These are phyloP conservation scores for Geranomyces michiganensis DNA, from an alignment of 192 early-diverging fungal genomes.

Conservation along the genomic window DNA sequence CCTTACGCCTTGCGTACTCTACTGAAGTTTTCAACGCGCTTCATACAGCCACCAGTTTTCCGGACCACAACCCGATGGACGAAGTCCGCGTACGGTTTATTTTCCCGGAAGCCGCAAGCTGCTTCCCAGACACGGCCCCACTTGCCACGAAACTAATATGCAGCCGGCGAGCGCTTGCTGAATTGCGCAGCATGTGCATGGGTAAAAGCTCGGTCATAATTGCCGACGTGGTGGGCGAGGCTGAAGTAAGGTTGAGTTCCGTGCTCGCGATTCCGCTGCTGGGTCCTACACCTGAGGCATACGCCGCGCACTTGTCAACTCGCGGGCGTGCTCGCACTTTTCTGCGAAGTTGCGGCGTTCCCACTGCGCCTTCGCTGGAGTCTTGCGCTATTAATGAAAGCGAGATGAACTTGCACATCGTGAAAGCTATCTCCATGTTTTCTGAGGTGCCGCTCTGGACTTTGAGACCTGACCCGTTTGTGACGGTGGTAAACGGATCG, in stretches of 20 bases:
- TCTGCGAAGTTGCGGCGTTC: slow-evolving; percentile 14
- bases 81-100: slow-evolving; percentile 25
- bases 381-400: slow-evolving; percentile 12
- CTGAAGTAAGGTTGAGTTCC: slow-evolving; percentile 31
- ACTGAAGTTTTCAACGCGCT: background rate
- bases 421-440: slow-evolving; percentile 27
- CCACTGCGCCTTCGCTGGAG: slow-evolving; percentile 21
- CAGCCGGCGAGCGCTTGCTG: slow-evolving; percentile 22
- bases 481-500: background rate
- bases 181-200: slow-evolving; percentile 23
- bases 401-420: slow-evolving; percentile 23
- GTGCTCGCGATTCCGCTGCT: slow-evolving; percentile 25
- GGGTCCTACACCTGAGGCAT: slow-evolving; percentile 29
- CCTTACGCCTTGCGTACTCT: background rate
- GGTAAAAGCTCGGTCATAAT: slow-evolving; percentile 16
- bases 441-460: slow-evolving; percentile 27
- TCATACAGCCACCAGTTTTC: slow-evolving; percentile 18
- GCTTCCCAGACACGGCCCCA: slow-evolving; percentile 20
- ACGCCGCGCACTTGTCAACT: slow-evolving; percentile 19
- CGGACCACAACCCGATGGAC: slow-evolving; percentile 34
- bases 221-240: slow-evolving; percentile 27
- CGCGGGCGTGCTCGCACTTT: slow-evolving; percentile 15
- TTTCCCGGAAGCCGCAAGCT: slow-evolving; percentile 31
- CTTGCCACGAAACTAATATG: slow-evolving; percentile 21
- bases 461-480: background rate